These are phyloP conservation scores for Hanseniaspora clermontiae DNA, from an alignment of 805 yeast genomes.

Conservation along the genomic window DNA sequence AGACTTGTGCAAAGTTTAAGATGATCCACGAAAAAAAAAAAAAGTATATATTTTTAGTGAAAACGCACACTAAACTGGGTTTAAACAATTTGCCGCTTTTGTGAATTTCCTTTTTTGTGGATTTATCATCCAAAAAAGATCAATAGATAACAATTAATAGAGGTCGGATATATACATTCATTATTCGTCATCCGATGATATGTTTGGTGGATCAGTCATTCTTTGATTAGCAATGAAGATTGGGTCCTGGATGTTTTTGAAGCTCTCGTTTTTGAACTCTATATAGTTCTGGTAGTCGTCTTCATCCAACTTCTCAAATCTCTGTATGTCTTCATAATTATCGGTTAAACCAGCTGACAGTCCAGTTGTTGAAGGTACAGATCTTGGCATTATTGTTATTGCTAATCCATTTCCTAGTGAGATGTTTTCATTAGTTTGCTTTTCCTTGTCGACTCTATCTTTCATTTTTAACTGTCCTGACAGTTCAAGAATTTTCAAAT, in stretches of 20 bases:
- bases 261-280: not conserved
- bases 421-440: not conserved
- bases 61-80: not conserved
- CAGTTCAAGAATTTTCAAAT: not conserved
- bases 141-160: too few species aligned
- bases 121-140: not conserved
- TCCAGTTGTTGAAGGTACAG: slow-evolving; percentile 6
- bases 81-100: not conserved
- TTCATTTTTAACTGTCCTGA: not conserved
- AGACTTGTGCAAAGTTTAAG: not conserved
- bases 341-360: not conserved
- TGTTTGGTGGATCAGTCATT: slow-evolving; percentile 1
- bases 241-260: not conserved
- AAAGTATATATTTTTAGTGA: not conserved
- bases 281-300: not conserved
- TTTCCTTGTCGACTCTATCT: not conserved
- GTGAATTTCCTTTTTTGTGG: not conserved
- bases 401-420: slow-evolving; percentile 9
- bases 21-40: not conserved
- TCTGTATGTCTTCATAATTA: not conserved
- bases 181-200: slow-evolving; percentile 9
- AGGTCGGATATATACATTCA: not conserved
- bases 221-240: slow-evolving; percentile 9
- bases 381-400: slow-evolving; percentile 6
- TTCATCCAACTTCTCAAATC: not conserved